Base-by-base conservation (phyloP, 805 yeast species). In the Candida vaughaniae region DNA sequence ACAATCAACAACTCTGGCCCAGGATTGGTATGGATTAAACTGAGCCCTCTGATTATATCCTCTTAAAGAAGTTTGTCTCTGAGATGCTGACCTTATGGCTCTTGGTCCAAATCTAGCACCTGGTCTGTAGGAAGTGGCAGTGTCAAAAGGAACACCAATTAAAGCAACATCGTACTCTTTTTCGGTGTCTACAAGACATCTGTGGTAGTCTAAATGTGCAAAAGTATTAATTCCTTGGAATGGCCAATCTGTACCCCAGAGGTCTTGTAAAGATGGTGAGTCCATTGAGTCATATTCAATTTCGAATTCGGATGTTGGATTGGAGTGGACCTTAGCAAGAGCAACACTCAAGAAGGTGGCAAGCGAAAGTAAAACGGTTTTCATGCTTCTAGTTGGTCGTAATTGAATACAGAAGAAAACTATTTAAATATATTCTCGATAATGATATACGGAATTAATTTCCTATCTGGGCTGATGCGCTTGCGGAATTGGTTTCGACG, bases 81-180 rank as follows among this genome's bases (percentile, higher is more conserved):
- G 85, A 3, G 85, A 78, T 2, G 85, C 85, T 2, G 71, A 63
- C 46, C 90, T 62, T 34, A 82, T 80, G 9, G 85, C 83, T 34
- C 80, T 60, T 3, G 91, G 95, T 2, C 95, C 95, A 59, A 85
- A 85, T 36, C 95, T 62, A 2, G 95, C 90, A 5, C 95, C 95
- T 0, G 90, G 75, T 34, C 95, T 69, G 56, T 79, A 85, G 1
- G 89, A 73, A 0, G 80, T 81, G 0, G 91, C 91, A 5, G 93
- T 85, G 52, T 85, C 95, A 49, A 85, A 86, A 0, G 95, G 95
- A 1, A 83, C 82, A 4, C 95, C 95, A 38, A 85, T 69, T 10
- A 86, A 46, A 0, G 81, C 95, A 33, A 86, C 73, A 48, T 86
- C 95, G 47, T 71, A 87, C 2, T 63, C 50, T 6, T 55, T 43